Evolutionary conservation across 805 yeast genomes (phyloP).

Genomic region (Kockiozyma suomiensis): DNA sequence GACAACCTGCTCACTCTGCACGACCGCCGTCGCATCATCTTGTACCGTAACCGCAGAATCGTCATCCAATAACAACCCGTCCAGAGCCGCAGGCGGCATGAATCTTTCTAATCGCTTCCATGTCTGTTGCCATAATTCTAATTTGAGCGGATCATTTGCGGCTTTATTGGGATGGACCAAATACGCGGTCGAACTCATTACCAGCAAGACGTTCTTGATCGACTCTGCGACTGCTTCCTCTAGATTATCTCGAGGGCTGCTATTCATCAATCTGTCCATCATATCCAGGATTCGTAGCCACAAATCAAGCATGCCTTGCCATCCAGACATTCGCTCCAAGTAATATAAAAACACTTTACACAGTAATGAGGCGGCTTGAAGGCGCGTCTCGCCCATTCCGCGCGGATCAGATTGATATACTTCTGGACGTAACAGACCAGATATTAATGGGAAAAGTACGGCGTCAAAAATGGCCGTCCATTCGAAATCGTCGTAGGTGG

Average conservation of each 20-base stretch:
- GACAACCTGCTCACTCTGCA: neutral
- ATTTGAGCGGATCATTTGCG: slow-evolving; percentile 35
- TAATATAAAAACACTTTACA: slow-evolving; percentile 65
- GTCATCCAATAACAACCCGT: slow-evolving; percentile 9
- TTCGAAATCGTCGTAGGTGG: slow-evolving; percentile 31
- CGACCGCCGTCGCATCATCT: neutral
- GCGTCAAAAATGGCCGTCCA: slow-evolving; percentile 60
- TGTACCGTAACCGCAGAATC: neutral
- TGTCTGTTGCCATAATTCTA: slow-evolving; percentile 44
- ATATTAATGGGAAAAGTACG: slow-evolving; percentile 73
- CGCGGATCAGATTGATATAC: slow-evolving; percentile 59
- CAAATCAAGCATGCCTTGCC: slow-evolving; percentile 39
- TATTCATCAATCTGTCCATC: slow-evolving; percentile 46
- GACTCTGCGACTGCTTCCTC: slow-evolving; percentile 47
- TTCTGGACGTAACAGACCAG: slow-evolving; percentile 68
- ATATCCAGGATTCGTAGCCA: slow-evolving; percentile 46
- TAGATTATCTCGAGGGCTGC: slow-evolving; percentile 45
- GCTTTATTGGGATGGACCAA: slow-evolving; percentile 33
- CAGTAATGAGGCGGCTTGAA: slow-evolving; percentile 65
- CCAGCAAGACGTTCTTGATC: slow-evolving; percentile 48
- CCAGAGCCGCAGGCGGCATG: slow-evolving; percentile 42
- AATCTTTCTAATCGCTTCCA: slow-evolving; percentile 44
- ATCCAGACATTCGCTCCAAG: slow-evolving; percentile 41
- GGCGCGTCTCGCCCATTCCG: slow-evolving; percentile 68
- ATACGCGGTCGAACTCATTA: slow-evolving; percentile 41